Conservation (phyloP, 179 eudicot species). For the Amaranthus tricolor region DNA sequence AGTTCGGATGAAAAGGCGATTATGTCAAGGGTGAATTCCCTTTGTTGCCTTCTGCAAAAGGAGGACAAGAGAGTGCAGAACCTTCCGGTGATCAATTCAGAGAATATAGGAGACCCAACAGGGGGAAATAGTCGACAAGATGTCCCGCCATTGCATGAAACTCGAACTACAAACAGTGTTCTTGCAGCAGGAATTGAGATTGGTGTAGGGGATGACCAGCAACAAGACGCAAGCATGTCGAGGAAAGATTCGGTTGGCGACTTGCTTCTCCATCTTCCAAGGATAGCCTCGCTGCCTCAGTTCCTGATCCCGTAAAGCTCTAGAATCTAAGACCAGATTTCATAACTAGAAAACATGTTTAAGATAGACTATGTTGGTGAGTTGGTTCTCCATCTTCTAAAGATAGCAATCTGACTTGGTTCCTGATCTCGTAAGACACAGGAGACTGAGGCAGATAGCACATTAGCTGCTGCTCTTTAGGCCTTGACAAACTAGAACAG, state of each 20-base stretch:
- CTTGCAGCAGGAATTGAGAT: constrained; percentile 19
- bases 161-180: constrained; percentile 15
- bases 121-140: background rate
- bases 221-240: constrained; percentile 42
- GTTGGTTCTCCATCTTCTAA: constrained; percentile 60
- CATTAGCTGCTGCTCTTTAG: background rate
- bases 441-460: constrained; percentile 35
- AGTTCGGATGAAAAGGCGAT: constrained; percentile 63
- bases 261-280: constrained; percentile 61
- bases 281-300: constrained; percentile 81
- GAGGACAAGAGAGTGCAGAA: constrained; percentile 38
- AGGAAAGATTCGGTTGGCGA: constrained; percentile 76
- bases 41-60: constrained; percentile 86
- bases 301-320: constrained; percentile 58
- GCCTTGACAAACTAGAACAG: background rate
- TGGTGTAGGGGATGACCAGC: constrained; percentile 22
- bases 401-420: constrained; percentile 82
- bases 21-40: constrained; percentile 83
- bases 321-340: constrained; percentile 23
- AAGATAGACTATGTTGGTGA: constrained; percentile 74
- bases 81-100: constrained; percentile 14
- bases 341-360: constrained; percentile 34
- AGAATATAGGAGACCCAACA: constrained; percentile 11
- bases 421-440: constrained; percentile 53
- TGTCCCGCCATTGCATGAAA: constrained; percentile 10